phyloP scores from a whole-genome alignment of 352 stramenopile species.

The Phytopythium aichiense region DNA sequence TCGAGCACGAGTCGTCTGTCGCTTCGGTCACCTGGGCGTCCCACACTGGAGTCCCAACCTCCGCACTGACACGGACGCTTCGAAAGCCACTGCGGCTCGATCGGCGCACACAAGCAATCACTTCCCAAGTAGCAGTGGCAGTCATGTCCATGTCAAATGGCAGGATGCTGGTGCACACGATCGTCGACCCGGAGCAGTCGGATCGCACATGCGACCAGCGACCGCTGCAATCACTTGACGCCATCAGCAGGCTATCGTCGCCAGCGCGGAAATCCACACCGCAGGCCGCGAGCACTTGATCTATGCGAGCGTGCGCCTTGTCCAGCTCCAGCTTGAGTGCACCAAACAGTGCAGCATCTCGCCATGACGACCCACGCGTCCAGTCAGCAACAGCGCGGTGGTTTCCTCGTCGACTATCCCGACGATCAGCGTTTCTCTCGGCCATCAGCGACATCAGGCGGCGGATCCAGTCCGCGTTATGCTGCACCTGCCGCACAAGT shows the following conservation, averaged over 20 bases:
- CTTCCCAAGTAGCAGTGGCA: neutral
- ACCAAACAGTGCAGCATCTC: neutral
- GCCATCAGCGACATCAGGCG: neutral
- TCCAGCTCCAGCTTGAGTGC: neutral
- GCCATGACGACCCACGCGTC: neutral
- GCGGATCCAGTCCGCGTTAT: conserved; percentile 4
- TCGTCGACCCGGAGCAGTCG: neutral
- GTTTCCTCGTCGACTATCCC: no score
- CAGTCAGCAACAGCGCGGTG: neutral
- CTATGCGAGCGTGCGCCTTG: neutral
- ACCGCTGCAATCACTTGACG: neutral
- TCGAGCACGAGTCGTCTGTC: neutral
- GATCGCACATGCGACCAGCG: neutral
- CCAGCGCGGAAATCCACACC: neutral
- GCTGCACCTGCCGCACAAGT: neutral
- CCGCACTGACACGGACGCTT: neutral
- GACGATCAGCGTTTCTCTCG: neutral
- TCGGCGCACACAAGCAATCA: neutral
- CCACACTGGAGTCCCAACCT: neutral
- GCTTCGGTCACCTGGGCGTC: neutral
- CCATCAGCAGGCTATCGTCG: neutral
- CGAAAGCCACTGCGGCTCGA: neutral
- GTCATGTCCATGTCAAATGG: neutral
- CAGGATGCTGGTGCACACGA: neutral
- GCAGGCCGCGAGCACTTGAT: neutral